Conservation (phyloP, 441 rosid species). For the Pelargonium hybrid region DNA sequence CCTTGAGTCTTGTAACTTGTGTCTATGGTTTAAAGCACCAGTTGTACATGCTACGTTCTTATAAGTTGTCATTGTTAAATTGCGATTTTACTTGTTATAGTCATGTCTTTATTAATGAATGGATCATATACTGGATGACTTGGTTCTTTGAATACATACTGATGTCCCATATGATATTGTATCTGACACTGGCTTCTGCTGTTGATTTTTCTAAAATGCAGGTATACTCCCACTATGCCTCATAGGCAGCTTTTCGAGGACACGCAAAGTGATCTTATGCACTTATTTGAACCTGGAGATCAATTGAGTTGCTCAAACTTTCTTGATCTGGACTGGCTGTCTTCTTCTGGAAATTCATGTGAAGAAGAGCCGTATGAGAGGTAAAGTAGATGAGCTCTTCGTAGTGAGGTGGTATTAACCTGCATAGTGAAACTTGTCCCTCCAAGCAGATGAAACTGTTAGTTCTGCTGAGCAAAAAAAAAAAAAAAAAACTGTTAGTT, state of each 20-base stretch:
- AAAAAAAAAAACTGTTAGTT: not conserved
- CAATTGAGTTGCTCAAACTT: slow-evolving; percentile 59
- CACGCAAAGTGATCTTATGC: slow-evolving; percentile 36
- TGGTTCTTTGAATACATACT: not conserved
- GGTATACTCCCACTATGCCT: slow-evolving; percentile 63
- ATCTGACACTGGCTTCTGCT: slow-evolving; percentile 11
- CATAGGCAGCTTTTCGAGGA: slow-evolving; percentile 59
- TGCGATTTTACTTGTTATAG: not conserved
- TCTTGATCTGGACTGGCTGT: slow-evolving; percentile 76
- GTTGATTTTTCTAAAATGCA: slow-evolving; percentile 17
- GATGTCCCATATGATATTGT: not conserved
- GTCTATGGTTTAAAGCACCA: not conserved
- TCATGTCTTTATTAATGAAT: slow-evolving; percentile 9
- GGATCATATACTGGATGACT: not conserved
- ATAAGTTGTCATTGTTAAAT: not conserved
- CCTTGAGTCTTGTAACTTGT: not conserved
- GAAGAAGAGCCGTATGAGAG: slow-evolving; percentile 67
- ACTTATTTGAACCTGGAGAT: slow-evolving; percentile 50
- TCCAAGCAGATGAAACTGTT: not conserved
- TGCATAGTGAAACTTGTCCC: too few relatives aligned
- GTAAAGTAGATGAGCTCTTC: slow-evolving; percentile 25
- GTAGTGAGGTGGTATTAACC: not conserved
- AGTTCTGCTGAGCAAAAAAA: too few relatives aligned
- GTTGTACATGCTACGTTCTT: not conserved
- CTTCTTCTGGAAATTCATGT: slow-evolving; percentile 69